Base-by-base conservation (phyloP, 208 protist genomes). In the Wallacemonas sp. region DNA sequence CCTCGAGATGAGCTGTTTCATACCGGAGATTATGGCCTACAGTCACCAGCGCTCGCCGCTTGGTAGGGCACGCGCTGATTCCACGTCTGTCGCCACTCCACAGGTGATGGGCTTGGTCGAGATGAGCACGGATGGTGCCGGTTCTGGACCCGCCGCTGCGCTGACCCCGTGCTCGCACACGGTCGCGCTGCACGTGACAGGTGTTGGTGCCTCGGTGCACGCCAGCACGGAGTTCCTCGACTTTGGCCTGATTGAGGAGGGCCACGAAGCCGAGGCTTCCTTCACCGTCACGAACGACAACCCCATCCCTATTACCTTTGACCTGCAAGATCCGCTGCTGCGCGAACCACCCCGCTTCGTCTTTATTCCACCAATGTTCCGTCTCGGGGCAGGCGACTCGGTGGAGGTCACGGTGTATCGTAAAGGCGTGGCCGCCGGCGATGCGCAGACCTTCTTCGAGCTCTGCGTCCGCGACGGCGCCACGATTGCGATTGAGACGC, bases 221-320 rank as follows among this genome's bases (percentile, higher is more conserved):
- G 75, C 75, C 39, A 94, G 88, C 65, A 82, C 85, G 19, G 79
- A 87, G 38, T 70, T 84, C 49, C 75, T 96, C 21, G 90, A 96
- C 72, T 96, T 96, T 79, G 90, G 90, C 26, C 70, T 94, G 26
- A 93, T 96, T 42, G 88, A 92, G 65, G 53, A 82, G 11, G 84
- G 86, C 22, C 55, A 79, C 33, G 84, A 93, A 60, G 81, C 77
- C 6, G 81, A 84, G 24, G 77, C 86, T 5, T 90, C 84, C 61
- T 94, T 96, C 71, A 94, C 87, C 5, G 85, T 96, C 36, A 88
- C 86, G 49, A 96, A 96, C 67, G 79, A 89, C 51, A 96, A 96
- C 66, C 79, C 85, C 2, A 85, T 93, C 63, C 72, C 83, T 22
- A 85, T 94, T 2, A 64, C 84, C 5, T 91, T 91, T 56, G 77